These are phyloP conservation scores for Ophiostoma populinum DNA, from an alignment of 2,329 filamentous ascomycete genomes.

Conservation along the genomic window DNA sequence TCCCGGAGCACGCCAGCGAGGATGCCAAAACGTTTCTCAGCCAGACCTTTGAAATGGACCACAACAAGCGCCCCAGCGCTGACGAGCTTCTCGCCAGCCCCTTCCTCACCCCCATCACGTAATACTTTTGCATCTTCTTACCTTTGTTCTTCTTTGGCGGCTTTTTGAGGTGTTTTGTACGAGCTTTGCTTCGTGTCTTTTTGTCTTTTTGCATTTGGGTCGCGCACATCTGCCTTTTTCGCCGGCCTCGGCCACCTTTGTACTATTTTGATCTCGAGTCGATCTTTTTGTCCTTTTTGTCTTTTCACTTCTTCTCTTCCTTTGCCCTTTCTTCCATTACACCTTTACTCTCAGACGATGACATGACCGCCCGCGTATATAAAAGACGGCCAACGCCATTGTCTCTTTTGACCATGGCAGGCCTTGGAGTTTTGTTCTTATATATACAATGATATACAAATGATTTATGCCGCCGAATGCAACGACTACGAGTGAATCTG, in stretches of 20 bases:
- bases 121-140: too few relatives aligned
- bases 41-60: constrained; percentile 89
- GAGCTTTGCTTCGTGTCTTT: neutral
- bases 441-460: constrained; percentile 6
- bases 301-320: constrained; percentile 3
- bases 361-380: neutral
- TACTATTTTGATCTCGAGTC: too few relatives aligned
- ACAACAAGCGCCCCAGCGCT: constrained; percentile 78
- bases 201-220: neutral
- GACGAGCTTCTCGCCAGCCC: constrained; percentile 74
- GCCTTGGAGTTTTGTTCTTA: constrained; percentile 6
- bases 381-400: neutral
- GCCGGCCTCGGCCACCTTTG: too few relatives aligned
- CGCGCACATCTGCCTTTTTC: too few relatives aligned
- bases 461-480: neutral
- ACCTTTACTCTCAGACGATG: neutral
- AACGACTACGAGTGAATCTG: neutral
- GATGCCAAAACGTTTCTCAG: constrained; percentile 72
- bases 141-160: too few relatives aligned
- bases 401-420: constrained; percentile 6
- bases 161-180: too few relatives aligned
- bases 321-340: neutral
- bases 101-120: constrained; percentile 59
- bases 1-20: constrained; percentile 70
- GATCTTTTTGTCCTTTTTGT: constrained; percentile 3